Percentiles rank a stretch among this genome's conserved stretches.
Evolutionary conservation across 768 basidiomycete species (phyloP).

Genomic region (Melanogaster broomeanus): DNA sequence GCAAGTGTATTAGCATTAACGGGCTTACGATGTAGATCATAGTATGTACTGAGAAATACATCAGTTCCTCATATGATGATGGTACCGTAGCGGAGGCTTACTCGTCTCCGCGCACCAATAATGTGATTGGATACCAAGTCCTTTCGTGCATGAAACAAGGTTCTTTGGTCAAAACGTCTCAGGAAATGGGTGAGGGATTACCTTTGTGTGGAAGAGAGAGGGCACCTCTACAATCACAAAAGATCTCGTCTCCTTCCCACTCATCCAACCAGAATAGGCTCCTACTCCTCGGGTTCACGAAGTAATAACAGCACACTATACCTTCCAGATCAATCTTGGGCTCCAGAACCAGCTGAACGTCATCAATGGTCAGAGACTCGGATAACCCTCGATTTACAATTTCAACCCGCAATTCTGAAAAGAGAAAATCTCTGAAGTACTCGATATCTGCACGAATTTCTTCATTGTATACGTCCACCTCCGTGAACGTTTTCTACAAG

Average conservation of each 20-base stretch:
- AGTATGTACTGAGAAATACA: no score
- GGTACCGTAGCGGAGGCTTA: slow-evolving; percentile 1
- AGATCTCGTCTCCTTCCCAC: slow-evolving; percentile 36
- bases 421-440: slow-evolving; percentile 27
- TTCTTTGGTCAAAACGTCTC: background rate
- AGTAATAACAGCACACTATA: slow-evolving; percentile 47
- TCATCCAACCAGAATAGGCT: slow-evolving; percentile 58
- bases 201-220: slow-evolving; percentile 28
- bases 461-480: slow-evolving; percentile 50
- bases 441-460: slow-evolving; percentile 35
- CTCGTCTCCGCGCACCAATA: slow-evolving; percentile 34
- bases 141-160: slow-evolving; percentile 16
- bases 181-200: background rate
- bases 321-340: slow-evolving; percentile 24
- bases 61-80: slow-evolving; percentile 6
- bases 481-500: slow-evolving; percentile 54
- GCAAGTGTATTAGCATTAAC: background rate
- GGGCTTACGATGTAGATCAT: background rate
- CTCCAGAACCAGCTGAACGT: slow-evolving; percentile 50
- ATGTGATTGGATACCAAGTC: slow-evolving; percentile 35
- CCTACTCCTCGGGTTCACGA: slow-evolving; percentile 46
- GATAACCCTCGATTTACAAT: slow-evolving; percentile 14
- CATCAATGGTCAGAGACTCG: slow-evolving; percentile 24
- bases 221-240: slow-evolving; percentile 21
- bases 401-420: slow-evolving; percentile 19